Conservation (phyloP, 352 stramenopile species). For the Pythium aphanidermatum region DNA sequence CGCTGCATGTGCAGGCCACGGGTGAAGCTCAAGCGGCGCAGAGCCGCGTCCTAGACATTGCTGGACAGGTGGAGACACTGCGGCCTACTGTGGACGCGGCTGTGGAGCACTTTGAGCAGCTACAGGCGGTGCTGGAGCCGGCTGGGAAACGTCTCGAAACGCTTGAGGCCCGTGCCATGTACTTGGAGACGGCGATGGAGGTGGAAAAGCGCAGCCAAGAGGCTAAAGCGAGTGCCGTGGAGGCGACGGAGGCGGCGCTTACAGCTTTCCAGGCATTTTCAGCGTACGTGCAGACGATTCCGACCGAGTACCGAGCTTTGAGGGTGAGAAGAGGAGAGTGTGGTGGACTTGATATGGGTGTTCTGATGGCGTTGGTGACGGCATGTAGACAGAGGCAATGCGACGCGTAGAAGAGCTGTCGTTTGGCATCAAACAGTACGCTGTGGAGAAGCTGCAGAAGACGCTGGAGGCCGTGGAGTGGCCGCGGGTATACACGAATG, state of each 20-base stretch:
- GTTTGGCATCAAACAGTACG: slow-evolving; percentile 39
- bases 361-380: neutral
- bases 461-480: slow-evolving; percentile 40
- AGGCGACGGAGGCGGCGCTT: slow-evolving; percentile 41
- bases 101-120: slow-evolving; percentile 39
- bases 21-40: neutral
- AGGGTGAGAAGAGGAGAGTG: slow-evolving; percentile 20
- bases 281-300: slow-evolving; percentile 31
- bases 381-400: slow-evolving; percentile 31
- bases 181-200: slow-evolving; percentile 41
- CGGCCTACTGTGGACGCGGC: slow-evolving; percentile 19
- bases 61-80: slow-evolving; percentile 6
- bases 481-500: slow-evolving; percentile 29
- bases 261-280: slow-evolving; percentile 35
- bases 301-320: slow-evolving; percentile 36
- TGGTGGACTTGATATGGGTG: neutral
- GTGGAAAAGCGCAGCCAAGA: slow-evolving; percentile 46
- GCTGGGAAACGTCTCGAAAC: slow-evolving; percentile 22
- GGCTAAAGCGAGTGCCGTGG: slow-evolving; percentile 24
- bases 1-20: neutral
- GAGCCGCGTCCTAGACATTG: neutral
- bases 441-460: slow-evolving; percentile 42
- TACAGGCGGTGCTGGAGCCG: slow-evolving; percentile 36
- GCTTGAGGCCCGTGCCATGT: slow-evolving; percentile 35
- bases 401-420: slow-evolving; percentile 40